Conservation (phyloP, 768 basidiomycete species). For the Dioszegia crocea region DNA sequence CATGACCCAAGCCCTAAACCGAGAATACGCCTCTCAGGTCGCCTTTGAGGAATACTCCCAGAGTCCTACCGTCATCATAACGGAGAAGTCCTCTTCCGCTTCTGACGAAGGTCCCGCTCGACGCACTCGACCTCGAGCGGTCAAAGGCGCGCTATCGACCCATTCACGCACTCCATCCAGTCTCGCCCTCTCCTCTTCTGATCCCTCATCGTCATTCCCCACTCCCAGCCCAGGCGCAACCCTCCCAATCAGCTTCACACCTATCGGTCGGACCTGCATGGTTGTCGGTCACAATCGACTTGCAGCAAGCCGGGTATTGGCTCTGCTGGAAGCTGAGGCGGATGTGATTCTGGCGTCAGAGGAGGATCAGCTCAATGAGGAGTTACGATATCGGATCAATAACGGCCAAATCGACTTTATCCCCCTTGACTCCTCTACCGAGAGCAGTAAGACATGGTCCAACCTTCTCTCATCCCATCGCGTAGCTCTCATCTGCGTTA, state of each 20-base stretch:
- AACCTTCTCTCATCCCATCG: slow-evolving; percentile 52
- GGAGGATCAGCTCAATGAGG: slow-evolving; percentile 61
- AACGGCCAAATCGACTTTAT: slow-evolving; percentile 60
- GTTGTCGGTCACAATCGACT: slow-evolving; percentile 74
- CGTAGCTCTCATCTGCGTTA: slow-evolving; percentile 67
- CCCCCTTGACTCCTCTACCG: background rate
- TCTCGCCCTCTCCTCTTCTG: background rate
- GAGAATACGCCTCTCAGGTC: slow-evolving; percentile 28
- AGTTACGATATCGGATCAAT: slow-evolving; percentile 63
- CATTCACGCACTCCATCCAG: background rate
- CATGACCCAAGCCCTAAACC: slow-evolving; percentile 52
- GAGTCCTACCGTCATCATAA: too few relatives aligned
- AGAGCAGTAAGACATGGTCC: slow-evolving; percentile 53
- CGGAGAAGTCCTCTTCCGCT: background rate
- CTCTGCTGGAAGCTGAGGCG: slow-evolving; percentile 75
- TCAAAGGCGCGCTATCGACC: background rate
- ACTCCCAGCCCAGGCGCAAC: slow-evolving; percentile 22
- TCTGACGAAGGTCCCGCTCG: background rate
- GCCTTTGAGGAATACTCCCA: slow-evolving; percentile 27
- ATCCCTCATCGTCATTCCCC: slow-evolving; percentile 1
- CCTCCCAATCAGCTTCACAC: slow-evolving; percentile 46
- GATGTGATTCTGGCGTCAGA: slow-evolving; percentile 60
- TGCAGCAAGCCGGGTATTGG: slow-evolving; percentile 77
- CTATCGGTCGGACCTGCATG: slow-evolving; percentile 53
- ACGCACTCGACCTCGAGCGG: background rate